Evolutionary conservation across 2,329 filamentous ascomycete species (phyloP), one percentile per base, ranked within the genome.

Genomic region (Beauveria rudraprayagi): DNA sequence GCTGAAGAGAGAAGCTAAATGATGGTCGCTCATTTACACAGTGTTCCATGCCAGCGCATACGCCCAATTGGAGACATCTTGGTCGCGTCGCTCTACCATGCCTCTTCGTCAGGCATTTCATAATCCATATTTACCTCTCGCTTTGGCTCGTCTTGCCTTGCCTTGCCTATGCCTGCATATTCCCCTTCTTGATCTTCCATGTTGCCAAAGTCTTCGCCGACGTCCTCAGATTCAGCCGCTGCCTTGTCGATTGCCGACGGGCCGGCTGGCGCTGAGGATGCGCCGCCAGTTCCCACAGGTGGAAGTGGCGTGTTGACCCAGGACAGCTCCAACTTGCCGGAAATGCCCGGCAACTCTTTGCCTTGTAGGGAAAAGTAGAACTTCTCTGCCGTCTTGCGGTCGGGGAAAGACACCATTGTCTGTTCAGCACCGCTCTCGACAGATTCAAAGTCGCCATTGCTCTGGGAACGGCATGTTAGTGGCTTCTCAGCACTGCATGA

Each of bases 361-460:
- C 78, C 78, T 52, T 81, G 70, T n/a, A 84, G 73, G 30, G 81
- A 77, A 67, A 83, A 83, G 75, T 82, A 83, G 67, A 88, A 87
- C 65, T 81, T 85, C 70, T 93, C 90, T 4, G 88, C 90, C 16
- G 87, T 87, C 69, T 83, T 84, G 61, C 86, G 83, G 67, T 89
- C 85, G 61, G 83, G 84, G 70, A 89, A 89, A 6, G 81, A 82
- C 56, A 89, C 80, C 58, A 80, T 75, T 1, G 85, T 83, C 0
- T 73, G 70, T 1, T 72, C 64, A 0, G 78, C 71, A 3, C 76
- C 77, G 4, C 77, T 75, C 40, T 83, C 77, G 34, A 88, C 80
- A 34, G 81, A 80, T 41, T 81, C 80, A 65, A 85, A 87, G 62
- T 87, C 85, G 57, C 84, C 85, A 37, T 87, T 76, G 63, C 82